A percentile compares a stretch with the other conserved stretches of the same genome.
Evolutionary conservation across 129 eudicot genomes (phyloP).

Genomic region (Flaveria bidentis): DNA sequence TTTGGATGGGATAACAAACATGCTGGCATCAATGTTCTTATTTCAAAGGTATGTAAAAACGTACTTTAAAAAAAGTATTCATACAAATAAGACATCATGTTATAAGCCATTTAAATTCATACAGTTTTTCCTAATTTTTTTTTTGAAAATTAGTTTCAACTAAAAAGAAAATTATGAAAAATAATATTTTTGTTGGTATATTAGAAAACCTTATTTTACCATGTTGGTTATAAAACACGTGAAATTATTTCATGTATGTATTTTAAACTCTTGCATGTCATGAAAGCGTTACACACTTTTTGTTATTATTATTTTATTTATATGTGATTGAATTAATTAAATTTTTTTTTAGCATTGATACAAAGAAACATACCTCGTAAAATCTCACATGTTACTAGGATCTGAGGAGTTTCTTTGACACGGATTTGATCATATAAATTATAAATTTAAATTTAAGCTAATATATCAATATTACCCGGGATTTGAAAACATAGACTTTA

Average conservation of each 20-base stretch:
- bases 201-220: background rate
- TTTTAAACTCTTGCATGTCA: too few relatives aligned
- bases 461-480: background rate
- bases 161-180: too few relatives aligned
- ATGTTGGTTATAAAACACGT: background rate
- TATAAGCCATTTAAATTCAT: background rate
- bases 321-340: too few relatives aligned
- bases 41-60: constrained; percentile 68
- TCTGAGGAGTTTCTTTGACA: too few relatives aligned
- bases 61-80: background rate
- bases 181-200: background rate
- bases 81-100: background rate
- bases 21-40: constrained; percentile 93
- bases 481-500: constrained; percentile 2
- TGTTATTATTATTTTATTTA: too few relatives aligned
- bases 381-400: too few relatives aligned
- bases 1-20: constrained; percentile 99
- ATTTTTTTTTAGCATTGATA: too few relatives aligned
- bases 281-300: too few relatives aligned
- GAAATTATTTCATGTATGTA: too few relatives aligned
- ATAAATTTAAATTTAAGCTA: background rate
- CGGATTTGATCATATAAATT: too few relatives aligned
- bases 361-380: too few relatives aligned
- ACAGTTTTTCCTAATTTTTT: background rate
- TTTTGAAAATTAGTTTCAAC: background rate